Evolutionary conservation across 306 rosid species (phyloP), one percentile per base, ranked within the genome.

Genomic region (Begonia peltatifolia): DNA sequence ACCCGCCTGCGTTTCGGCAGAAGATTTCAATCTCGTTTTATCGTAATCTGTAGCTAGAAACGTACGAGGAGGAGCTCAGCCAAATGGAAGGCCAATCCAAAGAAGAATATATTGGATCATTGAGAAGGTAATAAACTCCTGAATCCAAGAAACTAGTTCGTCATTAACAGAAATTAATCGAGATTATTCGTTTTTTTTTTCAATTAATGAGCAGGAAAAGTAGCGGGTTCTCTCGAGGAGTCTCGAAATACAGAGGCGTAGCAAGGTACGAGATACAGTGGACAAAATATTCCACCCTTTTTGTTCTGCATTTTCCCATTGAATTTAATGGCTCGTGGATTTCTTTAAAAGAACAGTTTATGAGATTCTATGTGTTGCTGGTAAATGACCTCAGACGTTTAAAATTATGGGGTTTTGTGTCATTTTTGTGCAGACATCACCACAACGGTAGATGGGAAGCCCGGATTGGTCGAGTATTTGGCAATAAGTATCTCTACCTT

Each of bases 151-250:
- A 5, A 15, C 9, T 13, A 50, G 57, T 52, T 6, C 38, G 9
- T 30, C 38, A 7, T 30, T 30, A 20, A 2, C 23, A 20, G 12
- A 25, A 52, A 14, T 22, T 9, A 48, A 30, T 30, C 38, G 9
- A 30, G 38, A 30, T 30, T 30, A 9, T 5, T 25, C 35, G n/a
- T n/a, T n/a, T n/a, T 25, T 5, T 30, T 30, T 30, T 5, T 30
- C 8, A 2, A 30, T 25, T 17, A 54, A 57, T 54, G 12, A 18
- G 55, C 76, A 90, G 99, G 66, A 90, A 76, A 77, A 90, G 99
- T 70, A 90, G 94, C 68, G 99, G 99, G 12, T 90, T 90, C 63
- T 90, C 99, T 22, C 79, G 99, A 12, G 99, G 99, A 51, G 95
- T 86, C 51, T 90, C 99, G 7, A 90, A 86, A 59, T 90, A 86